Evolutionary conservation across 768 basidiomycete genomes (phyloP), one percentile per base, ranked within the genome.

Genomic region (Lactarius psammicola): DNA sequence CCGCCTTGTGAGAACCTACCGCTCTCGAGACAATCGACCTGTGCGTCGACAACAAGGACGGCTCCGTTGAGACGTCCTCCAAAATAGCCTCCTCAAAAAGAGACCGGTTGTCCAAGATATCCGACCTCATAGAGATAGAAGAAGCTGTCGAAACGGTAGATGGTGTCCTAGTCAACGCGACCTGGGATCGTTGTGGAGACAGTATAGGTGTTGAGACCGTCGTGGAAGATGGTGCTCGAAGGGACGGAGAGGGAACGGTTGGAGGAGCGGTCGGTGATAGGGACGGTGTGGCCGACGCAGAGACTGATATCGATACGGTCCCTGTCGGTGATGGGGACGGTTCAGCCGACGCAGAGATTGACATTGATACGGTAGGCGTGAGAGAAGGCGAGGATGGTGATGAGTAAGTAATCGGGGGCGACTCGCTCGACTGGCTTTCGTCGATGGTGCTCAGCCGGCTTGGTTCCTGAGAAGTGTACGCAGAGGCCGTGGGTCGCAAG

Each of bases 401-500:
- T 71, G 76, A 63, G 4, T 82, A 83, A 31, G 61, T 36, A 4
- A 67, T 72, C 23, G 72, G 68, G 18, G 73, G 70, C 13, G 75
- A 75, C 49, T 71, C 70, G 23, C 68, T 69, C 0, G 72, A 70
- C 18, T 72, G 42, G 15, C 68, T 71, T 65, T 66, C 66, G 20
- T 68, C 65, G 9, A 74, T 72, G 26, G 71, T 60, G 40, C 64
- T 69, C 33, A 69, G 60, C n/a, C 68, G 57, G 8, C 53, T 60
- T 11, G 54, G 59, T 10, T 67, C 66, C 30, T 44, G 70, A 23
- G 78, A 75, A 2, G 78, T 74, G 46, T 74, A 62, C 2, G 69
- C 55, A 10, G 73, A 71, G 20, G 72, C 82, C 66, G 82, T 89
- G 0, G 90, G 88, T 33, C 87, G 79, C 72, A 92, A 77, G 73